phyloP scores from a whole-genome alignment of 2,329 filamentous ascomycete species.

The Botryotinia narcissicola region DNA sequence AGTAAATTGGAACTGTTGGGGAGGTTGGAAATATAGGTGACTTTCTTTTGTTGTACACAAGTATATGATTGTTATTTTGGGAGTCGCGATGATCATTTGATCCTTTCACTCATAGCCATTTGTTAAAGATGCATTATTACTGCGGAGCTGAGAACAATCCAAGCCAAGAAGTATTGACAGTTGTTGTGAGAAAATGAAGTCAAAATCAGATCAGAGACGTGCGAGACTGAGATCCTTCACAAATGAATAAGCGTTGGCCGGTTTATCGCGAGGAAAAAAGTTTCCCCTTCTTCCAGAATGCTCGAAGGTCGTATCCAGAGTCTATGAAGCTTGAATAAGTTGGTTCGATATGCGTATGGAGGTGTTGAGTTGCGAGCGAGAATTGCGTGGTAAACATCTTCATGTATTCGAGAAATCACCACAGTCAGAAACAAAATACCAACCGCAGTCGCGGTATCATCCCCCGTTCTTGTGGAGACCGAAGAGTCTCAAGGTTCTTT shows the following conservation, averaged over 20 bases:
- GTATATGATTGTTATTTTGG: neutral
- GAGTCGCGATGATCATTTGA: neutral
- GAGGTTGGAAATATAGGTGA: neutral
- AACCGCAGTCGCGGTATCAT: neutral
- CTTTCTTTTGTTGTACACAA: too few relatives aligned
- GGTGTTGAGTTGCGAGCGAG: neutral
- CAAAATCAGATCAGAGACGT: neutral
- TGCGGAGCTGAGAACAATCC: neutral
- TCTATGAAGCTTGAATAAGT: neutral
- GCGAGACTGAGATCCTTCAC: neutral
- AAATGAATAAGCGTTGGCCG: neutral
- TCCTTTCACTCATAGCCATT: neutral
- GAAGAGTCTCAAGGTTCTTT: neutral
- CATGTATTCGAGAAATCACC: neutral
- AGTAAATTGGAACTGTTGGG: fast-evolving
- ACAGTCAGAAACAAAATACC: neutral
- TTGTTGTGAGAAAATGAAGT: neutral
- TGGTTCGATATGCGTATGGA: neutral
- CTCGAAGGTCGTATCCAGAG: neutral
- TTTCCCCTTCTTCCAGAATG: neutral
- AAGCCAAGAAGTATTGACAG: neutral
- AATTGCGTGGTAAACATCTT: neutral
- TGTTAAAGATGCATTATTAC: neutral
- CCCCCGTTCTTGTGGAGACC: neutral
- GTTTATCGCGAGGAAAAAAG: neutral